These are phyloP conservation scores for Astrothelium subdiscretum DNA, from an alignment of 495 filamentous ascomycete species.

Conservation along the genomic window DNA sequence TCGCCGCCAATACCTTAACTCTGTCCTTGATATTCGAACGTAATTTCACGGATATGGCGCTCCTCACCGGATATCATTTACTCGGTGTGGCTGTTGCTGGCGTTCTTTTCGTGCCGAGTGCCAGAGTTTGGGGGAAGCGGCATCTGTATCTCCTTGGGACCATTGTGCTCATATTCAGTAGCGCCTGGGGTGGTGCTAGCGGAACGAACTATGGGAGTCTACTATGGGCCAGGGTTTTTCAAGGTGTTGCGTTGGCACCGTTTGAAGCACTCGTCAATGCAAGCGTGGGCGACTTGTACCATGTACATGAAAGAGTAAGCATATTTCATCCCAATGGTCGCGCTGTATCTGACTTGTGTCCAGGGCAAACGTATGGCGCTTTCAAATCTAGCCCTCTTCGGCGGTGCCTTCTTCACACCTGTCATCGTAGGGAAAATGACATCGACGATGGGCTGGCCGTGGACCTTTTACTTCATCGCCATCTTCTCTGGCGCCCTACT, in stretches of 20 bases:
- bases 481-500: slow-evolving; percentile 33
- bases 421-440: slow-evolving; percentile 83
- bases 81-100: slow-evolving; percentile 72
- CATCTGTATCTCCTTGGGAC: slow-evolving; percentile 78
- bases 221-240: slow-evolving; percentile 48
- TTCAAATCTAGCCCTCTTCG: slow-evolving; percentile 79
- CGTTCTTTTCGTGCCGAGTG: slow-evolving; percentile 72
- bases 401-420: slow-evolving; percentile 84
- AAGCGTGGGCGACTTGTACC: slow-evolving; percentile 28
- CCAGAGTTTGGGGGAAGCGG: slow-evolving; percentile 85
- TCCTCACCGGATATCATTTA: slow-evolving; percentile 80
- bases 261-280: slow-evolving; percentile 37
- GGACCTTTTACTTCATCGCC: slow-evolving; percentile 37
- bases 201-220: slow-evolving; percentile 54
- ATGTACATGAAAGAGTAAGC: slow-evolving; percentile 36
- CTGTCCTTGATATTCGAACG: slow-evolving; percentile 47
- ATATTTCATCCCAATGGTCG: slow-evolving; percentile 3
- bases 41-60: slow-evolving; percentile 58
- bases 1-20: slow-evolving; percentile 75
- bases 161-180: slow-evolving; percentile 56
- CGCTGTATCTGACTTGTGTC: slow-evolving; percentile 37
- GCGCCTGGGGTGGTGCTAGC: slow-evolving; percentile 67
- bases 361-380: slow-evolving; percentile 83
- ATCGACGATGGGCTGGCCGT: slow-evolving; percentile 54
- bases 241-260: slow-evolving; percentile 33